Base-by-base conservation (phyloP, 371 early-diverging fungal species). In the Lichtheimia ramosa region DNA sequence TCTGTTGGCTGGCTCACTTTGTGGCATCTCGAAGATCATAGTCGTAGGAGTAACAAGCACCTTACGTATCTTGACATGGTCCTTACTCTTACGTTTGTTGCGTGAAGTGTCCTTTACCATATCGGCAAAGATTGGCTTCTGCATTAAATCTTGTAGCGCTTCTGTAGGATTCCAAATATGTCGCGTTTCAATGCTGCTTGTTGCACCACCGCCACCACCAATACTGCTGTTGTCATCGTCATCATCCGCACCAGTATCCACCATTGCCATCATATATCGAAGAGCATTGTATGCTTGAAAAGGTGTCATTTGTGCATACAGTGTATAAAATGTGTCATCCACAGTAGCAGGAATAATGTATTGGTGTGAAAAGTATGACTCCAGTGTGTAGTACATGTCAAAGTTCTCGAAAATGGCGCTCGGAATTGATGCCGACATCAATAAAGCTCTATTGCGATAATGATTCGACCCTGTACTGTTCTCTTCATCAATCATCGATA, bases 1-100 rank as follows among this genome's bases (percentile, higher is more conserved):
- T 20, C 89, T 74, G 58, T 87, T 89, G 53, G 86, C 77, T 0
- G 77, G 74, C 60, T 88, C 87, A 10, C 83, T 48, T 0, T 75
- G 64, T 0, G 85, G 86, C 4, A 78, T 82, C 4, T 75, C 63
- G 15, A 87, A 58, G 40, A 82, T 78, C 2, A 89, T 69, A 0
- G 72, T 71, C 0, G 86, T 83, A 0, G 90, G 90, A 0, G 88
- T 87, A 1, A 90, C 66, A 3, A 84, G 50, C 2, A 83, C 73
- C 28, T 66, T 66, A 7, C 64, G 46, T 3, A 68, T 25, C 10
- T 27, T 18, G 3, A 61, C 42, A 39, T 28, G 24, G 18, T 24
- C 10, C 21, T 43, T 27, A 59, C 14, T 14, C 34, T 42, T 43
- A 20, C 54, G 54, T 49, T 48, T 48, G 49, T n/a, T 46, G 53